A percentile compares a stretch with the other conserved stretches of the same genome.
These are phyloP conservation scores for Spergularia marina DNA, from an alignment of 148 eudicot genomes.

Conservation along the genomic window DNA sequence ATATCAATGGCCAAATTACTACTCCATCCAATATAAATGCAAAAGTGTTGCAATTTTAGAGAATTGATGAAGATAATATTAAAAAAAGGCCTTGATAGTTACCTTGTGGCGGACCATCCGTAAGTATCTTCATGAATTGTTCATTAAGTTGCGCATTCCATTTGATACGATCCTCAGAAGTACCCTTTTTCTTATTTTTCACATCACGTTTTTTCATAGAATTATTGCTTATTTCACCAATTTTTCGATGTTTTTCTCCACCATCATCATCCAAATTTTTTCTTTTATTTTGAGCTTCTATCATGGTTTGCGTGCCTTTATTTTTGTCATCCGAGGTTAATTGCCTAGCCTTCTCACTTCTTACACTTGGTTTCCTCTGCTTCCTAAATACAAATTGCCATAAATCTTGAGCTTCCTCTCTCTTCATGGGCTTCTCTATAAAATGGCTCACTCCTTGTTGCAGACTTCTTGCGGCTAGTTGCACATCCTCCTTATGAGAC, in stretches of 20 bases:
- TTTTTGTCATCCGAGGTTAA: background rate
- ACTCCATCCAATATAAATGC: too few relatives aligned
- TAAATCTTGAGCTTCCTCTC: constrained; percentile 12
- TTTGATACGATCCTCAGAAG: constrained; percentile 6
- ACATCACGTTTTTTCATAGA: background rate
- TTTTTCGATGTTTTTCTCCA: background rate
- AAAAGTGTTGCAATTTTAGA: too few relatives aligned
- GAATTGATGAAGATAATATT: background rate
- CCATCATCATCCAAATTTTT: background rate
- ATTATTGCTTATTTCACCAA: background rate
- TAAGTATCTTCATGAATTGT: constrained; percentile 27
- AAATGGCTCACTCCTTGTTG: constrained; percentile 29
- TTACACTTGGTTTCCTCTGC: background rate
- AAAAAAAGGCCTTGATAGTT: background rate
- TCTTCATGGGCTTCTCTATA: constrained; percentile 25
- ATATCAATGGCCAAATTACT: too few relatives aligned
- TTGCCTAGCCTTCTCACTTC: background rate
- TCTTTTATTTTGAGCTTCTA: constrained; percentile 10
- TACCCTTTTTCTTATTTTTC: background rate
- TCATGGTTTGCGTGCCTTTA: constrained; percentile 17
- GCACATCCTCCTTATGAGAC: constrained; percentile 11
- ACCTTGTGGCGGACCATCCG: constrained; percentile 14
- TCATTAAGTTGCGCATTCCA: constrained; percentile 32
- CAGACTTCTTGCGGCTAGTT: constrained; percentile 9
- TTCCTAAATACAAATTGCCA: constrained; percentile 36